These are phyloP conservation scores for Haematococcus sp. DNA, from an alignment of 139 green algal species.

Conservation along the genomic window DNA sequence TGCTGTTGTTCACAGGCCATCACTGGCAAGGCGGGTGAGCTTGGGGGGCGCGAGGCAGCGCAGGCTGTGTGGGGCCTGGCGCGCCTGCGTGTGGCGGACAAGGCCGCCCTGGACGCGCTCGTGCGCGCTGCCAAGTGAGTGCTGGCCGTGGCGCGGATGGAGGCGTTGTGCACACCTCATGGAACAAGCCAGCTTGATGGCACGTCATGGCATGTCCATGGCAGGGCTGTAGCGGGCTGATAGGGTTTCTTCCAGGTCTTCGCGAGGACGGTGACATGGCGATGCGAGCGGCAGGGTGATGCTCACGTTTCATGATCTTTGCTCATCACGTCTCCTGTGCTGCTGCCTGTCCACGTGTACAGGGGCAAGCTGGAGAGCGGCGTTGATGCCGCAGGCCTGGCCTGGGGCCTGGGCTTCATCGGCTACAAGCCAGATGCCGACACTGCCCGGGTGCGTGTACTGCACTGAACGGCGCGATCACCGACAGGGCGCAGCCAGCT, in stretches of 20 bases:
- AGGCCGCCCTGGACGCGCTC: slow-evolving; percentile 27
- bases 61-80: slow-evolving; percentile 53
- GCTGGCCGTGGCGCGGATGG: not conserved
- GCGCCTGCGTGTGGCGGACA: slow-evolving; percentile 38
- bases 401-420: slow-evolving; percentile 45
- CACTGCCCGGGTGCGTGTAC: slow-evolving; percentile 12
- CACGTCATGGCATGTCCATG: too few relatives aligned
- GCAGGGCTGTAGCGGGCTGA: too few relatives aligned
- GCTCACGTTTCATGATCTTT: not conserved
- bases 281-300: too few relatives aligned
- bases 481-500: too few relatives aligned
- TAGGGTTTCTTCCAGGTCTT: too few relatives aligned
- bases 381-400: slow-evolving; percentile 39
- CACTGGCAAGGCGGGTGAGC: slow-evolving; percentile 23
- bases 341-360: not conserved
- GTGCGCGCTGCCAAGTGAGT: slow-evolving; percentile 29
- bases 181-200: too few relatives aligned
- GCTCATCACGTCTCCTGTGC: not conserved
- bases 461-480: not conserved
- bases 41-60: slow-evolving; percentile 21
- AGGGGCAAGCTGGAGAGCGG: slow-evolving; percentile 37
- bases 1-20: slow-evolving; percentile 4
- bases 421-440: slow-evolving; percentile 34
- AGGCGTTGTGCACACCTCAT: too few relatives aligned
- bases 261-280: too few relatives aligned